Evolutionary conservation across 148 eudicot genomes (phyloP).

Genomic region (Spergularia bocconei): DNA sequence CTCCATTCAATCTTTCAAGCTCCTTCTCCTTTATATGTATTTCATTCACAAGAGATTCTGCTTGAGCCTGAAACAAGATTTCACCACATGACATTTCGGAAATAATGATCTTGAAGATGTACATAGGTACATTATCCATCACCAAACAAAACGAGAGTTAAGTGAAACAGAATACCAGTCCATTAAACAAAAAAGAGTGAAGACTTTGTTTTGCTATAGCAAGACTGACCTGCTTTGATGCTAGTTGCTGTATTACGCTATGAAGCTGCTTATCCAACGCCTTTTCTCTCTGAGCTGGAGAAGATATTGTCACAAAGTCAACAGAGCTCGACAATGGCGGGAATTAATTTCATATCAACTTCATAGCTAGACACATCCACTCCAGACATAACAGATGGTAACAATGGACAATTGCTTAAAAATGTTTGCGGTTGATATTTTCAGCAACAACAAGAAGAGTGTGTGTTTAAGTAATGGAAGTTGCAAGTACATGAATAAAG

Average conservation of each 20-base stretch:
- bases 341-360: neutral
- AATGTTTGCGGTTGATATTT: neutral
- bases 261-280: conserved; percentile 91
- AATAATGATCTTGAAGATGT: neutral
- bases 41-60: conserved; percentile 75
- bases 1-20: conserved; percentile 65
- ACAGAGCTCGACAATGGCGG: neutral
- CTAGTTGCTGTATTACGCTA: conserved; percentile 89
- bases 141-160: no score
- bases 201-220: neutral
- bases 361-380: neutral
- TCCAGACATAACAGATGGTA: neutral
- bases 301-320: conserved; percentile 15
- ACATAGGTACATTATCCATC: no score
- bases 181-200: neutral
- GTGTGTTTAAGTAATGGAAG: neutral
- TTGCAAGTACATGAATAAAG: conserved; percentile 4
- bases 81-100: neutral
- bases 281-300: conserved; percentile 91
- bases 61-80: conserved; percentile 61
- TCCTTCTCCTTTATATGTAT: conserved; percentile 84
- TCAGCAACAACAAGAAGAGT: neutral
- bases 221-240: conserved; percentile 73
- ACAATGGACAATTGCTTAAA: neutral
- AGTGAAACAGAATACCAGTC: neutral